Evolutionary conservation across 331 rosid genomes (phyloP), one percentile per base, ranked within the genome.

Genomic region (Phaseolus coccineus): DNA sequence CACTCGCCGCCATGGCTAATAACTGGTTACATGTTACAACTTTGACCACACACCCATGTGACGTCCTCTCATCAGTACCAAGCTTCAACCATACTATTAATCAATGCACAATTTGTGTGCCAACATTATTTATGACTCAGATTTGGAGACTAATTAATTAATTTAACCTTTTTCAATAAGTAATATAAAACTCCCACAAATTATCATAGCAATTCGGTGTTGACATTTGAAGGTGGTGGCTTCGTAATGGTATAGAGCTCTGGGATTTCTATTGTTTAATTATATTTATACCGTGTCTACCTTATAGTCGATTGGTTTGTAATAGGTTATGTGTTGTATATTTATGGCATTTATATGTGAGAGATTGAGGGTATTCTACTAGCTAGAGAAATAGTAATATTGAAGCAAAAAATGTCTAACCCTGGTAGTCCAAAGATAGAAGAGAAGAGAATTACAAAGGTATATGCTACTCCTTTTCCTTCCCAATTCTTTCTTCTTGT

Each of bases 141-240:
- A 76, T 76, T 80, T 74, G 28, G 75, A 78, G 71, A 84, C 52
- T 59, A 59, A 81, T 15, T 53, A 35, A 50, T 69, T 73, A 67
- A 58, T 74, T 62, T 73, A 77, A 66, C 51, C 16, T 7, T 24
- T 14, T 24, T 14, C 8, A 25, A 67, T 8, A 69, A 35, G 4
- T 58, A 56, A 22, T 33, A 13, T 24, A 25, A 46, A 71, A 70
- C 33, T 15, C 11, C 61, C 42, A n/a, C 4, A 50, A 70, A 74
- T 27, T 52, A 58, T 80, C 69, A 70, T 81, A 70, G 67, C 81
- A 81, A 85, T 55, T 80, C 33, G 77, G 85, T 81, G 91, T 90
- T 90, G 92, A 88, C 92, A 85, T 85, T 78, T 83, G 69, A 27
- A 56, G 63, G 73, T 62, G 40, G 24, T 67, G 85, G 85, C 86